These are phyloP conservation scores for Fusarium phyllophilum DNA, from an alignment of 2,329 filamentous ascomycete species.

Conservation along the genomic window DNA sequence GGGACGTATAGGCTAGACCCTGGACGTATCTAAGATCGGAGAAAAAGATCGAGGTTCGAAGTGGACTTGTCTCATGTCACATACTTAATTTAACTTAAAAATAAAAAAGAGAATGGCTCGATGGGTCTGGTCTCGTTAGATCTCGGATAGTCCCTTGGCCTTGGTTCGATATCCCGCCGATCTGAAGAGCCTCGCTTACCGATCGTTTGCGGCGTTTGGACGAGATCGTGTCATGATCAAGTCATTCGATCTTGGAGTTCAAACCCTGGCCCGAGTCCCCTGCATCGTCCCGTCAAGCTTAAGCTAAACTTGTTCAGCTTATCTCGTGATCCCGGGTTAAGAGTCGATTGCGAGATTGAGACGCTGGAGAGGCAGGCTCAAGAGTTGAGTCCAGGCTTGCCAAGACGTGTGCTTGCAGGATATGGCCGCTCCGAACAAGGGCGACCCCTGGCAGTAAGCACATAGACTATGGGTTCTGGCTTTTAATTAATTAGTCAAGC, in stretches of 20 bases:
- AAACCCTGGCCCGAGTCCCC: neutral
- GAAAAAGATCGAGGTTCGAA: slow-evolving; percentile 15
- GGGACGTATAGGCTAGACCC: neutral
- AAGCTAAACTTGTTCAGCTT: neutral
- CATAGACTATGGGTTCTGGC: neutral
- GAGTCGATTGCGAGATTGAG: neutral
- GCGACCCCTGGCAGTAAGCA: neutral
- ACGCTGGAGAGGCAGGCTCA: neutral
- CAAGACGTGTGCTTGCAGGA: slow-evolving; percentile 15
- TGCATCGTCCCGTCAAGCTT: neutral
- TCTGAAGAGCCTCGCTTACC: neutral
- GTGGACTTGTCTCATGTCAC: slow-evolving; percentile 9
- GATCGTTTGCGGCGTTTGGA: neutral
- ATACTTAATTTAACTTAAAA: neutral
- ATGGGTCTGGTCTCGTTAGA: neutral
- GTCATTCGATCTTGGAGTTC: neutral
- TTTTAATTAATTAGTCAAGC: neutral
- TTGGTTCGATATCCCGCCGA: neutral
- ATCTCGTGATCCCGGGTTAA: neutral
- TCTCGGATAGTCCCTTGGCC: neutral
- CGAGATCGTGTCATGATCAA: neutral
- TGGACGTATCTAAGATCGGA: slow-evolving; percentile 12
- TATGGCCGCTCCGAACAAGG: neutral
- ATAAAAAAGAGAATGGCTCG: neutral
- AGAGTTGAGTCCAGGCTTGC: neutral